phyloP scores from a whole-genome alignment of 108 stramenopile genomes.

The Cylindrotheca closterium region DNA sequence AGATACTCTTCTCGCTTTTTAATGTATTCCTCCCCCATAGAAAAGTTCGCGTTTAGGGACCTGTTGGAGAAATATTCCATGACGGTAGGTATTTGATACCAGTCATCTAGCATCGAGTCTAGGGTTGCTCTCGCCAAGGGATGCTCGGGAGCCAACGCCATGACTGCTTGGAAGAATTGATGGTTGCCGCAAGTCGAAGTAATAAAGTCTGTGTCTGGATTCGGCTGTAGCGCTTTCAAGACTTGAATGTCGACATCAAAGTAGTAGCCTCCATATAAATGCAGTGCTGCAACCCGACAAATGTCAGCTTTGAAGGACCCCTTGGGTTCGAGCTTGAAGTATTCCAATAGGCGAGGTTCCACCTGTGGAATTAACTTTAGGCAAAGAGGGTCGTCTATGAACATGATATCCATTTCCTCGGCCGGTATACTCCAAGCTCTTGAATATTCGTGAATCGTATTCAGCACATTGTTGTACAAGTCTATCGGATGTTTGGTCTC shows the following conservation, averaged over 20 bases:
- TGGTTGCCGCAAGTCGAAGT: background rate
- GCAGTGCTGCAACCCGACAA: background rate
- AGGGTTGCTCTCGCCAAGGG: background rate
- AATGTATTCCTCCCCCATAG: background rate
- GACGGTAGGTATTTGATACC: background rate
- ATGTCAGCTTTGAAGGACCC: background rate
- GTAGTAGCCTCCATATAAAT: background rate
- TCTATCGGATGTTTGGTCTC: background rate
- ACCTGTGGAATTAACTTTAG: background rate
- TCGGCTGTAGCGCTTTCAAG: background rate
- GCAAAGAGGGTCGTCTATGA: background rate
- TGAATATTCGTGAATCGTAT: background rate
- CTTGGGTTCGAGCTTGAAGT: background rate
- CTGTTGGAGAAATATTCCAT: too few species aligned
- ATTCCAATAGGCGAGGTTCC: background rate
- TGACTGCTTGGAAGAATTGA: background rate
- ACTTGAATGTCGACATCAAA: background rate
- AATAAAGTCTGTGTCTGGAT: background rate
- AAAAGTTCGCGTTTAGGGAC: background rate
- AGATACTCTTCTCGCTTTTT: background rate
- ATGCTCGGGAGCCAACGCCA: background rate
- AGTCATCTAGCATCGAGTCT: background rate
- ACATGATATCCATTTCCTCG: background rate
- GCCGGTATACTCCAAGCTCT: background rate
- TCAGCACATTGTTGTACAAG: background rate